Evolutionary conservation across 257 asterid genomes (phyloP), one percentile per base, ranked within the genome.

Genomic region (Solanum verrucosum): DNA sequence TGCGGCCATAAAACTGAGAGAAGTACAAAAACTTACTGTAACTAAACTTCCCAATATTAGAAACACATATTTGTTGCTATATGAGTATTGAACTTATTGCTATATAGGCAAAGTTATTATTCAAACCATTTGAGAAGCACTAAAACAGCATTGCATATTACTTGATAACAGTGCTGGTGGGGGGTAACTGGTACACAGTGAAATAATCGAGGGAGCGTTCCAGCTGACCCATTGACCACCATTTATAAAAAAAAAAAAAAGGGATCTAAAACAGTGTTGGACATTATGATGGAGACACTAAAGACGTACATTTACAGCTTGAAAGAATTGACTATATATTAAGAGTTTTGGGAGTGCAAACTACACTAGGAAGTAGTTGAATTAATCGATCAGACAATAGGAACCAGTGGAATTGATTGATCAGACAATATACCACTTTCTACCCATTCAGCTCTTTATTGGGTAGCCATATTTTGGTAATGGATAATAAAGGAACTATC

Each of bases 1-100:
- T 65, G 98, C 98, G 38, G 98, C 91, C 98, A 97, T 87, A 89
- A 93, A 96, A 91, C 99, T 97, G 91, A 79, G 33, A 89, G 38
- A 73, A 87, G 72, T 78, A 13, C 59, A 88, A 81, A 75, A 35
- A 74, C 5, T 9, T 46, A 4, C 38, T 46, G 25, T 46, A 46
- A 46, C 40, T 46, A 27, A 29, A 79, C 18, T 27, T 46, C 68
- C 16, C 67, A 81, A 3, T 16, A 81, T 16, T 81, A 46, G 68
- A 46, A 46, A 46, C 40, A 81, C 42, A 18, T 9, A 79, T 27
- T 79, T 79, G 15, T 35, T 60, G 42, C 27, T 42, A 15, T 33
- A n/a, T 4, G 23, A 44, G 20, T 9, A 25, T 18, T 33, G 20
- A 35, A 42, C 40, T 87, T 13, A 37, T 38, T 12, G 56, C 52